These are phyloP conservation scores for Penicillium goetzii DNA, from an alignment of 495 filamentous ascomycete species.

Conservation along the genomic window DNA sequence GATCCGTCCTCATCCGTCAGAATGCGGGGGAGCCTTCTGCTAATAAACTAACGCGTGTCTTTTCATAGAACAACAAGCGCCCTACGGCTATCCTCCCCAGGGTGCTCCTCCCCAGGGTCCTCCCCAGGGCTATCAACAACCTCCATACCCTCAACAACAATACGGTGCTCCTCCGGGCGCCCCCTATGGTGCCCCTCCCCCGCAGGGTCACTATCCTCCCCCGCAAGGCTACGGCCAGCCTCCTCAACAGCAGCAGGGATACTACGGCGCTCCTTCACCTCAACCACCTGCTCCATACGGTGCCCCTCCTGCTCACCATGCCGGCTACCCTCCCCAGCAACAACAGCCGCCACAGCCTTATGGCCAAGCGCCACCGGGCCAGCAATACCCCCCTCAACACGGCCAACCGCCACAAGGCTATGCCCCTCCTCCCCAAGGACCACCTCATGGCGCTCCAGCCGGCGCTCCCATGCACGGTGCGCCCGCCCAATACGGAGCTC, in stretches of 20 bases:
- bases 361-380: slow-evolving; percentile 27
- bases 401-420: slow-evolving; percentile 29
- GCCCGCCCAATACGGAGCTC: slow-evolving; percentile 14
- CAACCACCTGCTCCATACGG: slow-evolving; percentile 26
- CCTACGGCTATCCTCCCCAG: slow-evolving; percentile 41
- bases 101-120: slow-evolving; percentile 29
- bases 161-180: slow-evolving; percentile 30
- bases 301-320: slow-evolving; percentile 25
- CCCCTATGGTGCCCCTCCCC: slow-evolving; percentile 15
- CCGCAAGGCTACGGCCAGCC: slow-evolving; percentile 30
- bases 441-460: slow-evolving; percentile 27
- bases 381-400: slow-evolving; percentile 31
- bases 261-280: slow-evolving; percentile 27
- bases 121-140: slow-evolving; percentile 40
- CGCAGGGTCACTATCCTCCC: slow-evolving; percentile 38
- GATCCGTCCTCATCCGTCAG: not conserved
- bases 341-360: slow-evolving; percentile 24
- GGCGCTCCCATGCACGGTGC: slow-evolving; percentile 17
- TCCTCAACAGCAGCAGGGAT: slow-evolving; percentile 21
- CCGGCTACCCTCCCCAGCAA: not conserved
- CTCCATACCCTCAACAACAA: slow-evolving; percentile 30
- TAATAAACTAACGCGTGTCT: slow-evolving; percentile 13
- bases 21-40: not conserved
- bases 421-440: slow-evolving; percentile 25
- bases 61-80: slow-evolving; percentile 30